Conservation (phyloP, 78 protist species). For the Dictyostelium brefeldianum region DNA sequence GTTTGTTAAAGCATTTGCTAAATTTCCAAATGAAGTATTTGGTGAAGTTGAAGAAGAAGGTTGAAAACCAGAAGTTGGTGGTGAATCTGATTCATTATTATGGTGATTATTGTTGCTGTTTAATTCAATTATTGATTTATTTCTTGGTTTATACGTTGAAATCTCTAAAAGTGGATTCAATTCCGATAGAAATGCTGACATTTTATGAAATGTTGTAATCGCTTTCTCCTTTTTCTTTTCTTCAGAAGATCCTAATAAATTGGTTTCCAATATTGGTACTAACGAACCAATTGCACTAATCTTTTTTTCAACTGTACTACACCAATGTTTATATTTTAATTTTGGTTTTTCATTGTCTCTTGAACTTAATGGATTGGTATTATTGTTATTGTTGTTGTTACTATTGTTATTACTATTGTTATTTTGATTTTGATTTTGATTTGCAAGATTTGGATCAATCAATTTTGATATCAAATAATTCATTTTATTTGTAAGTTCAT, state of each 20-base stretch:
- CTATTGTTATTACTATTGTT: not conserved
- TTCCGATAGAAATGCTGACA: not conserved
- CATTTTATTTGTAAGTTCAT: constrained; percentile 60
- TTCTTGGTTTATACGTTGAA: constrained; percentile 26
- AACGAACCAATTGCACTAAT: not conserved
- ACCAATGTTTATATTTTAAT: constrained; percentile 77
- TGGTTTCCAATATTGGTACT: constrained; percentile 23
- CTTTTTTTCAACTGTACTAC: constrained; percentile 46
- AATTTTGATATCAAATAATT: constrained; percentile 40
- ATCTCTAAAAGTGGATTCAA: constrained; percentile 19
- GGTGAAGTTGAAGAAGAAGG: not conserved
- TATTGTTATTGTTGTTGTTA: not conserved
- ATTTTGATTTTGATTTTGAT: not conserved
- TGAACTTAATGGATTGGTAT: not conserved
- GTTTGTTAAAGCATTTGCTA: constrained; percentile 9
- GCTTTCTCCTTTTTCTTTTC: constrained; percentile 61
- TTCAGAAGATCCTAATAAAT: constrained; percentile 1
- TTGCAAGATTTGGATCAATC: constrained; percentile 28
- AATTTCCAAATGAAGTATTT: not conserved
- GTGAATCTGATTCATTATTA: constrained; percentile 10
- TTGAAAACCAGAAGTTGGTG: not conserved
- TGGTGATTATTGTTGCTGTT: not conserved
- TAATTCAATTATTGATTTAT: constrained; percentile 4
- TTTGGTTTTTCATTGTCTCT: constrained; percentile 26
- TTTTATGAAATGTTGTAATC: constrained; percentile 4